Evolutionary conservation across 2,329 filamentous ascomycete species (phyloP), one percentile per base, ranked within the genome.

Genomic region (Pseudonectria buxi): DNA sequence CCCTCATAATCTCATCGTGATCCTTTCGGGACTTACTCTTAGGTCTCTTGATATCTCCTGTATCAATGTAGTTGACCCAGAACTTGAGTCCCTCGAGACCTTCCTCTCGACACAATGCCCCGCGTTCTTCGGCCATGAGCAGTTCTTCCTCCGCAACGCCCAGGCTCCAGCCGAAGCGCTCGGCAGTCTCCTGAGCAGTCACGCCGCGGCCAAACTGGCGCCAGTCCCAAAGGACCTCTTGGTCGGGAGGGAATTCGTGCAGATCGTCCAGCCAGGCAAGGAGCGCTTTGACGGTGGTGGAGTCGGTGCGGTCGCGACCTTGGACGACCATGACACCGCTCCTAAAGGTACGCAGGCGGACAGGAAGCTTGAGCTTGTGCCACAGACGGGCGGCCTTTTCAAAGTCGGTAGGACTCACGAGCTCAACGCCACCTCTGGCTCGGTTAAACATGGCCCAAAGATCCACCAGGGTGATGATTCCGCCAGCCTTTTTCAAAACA

Each of bases 361-460:
- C 81, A 1, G 92, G 92, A 4, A 98, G 69, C 50, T 81, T 84
- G 13, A 98, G 69, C 43, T 79, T 83, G 53, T 94, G 88, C 87
- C 92, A 98, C 51, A 94, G 69, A 26, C 78, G 73, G 0, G 87
- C 86, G 2, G 92, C 92, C 55, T 89, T 90, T 54, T 92, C 83
- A 51, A 98, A 94, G 54, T 98, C 92, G 13, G 79, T 69, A 0
- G 92, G 92, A 46, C 86, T 94, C 33, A 96, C 85, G 12, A 98
- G 76, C 59, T 98, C 92, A 12, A 98, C 90, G 7, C 90, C 92
- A 33, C 90, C 90, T 35, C 90, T 78, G 22, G 86, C 87, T 24
- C 90, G 78, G 61, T 98, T 98, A 68, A 96, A 96, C 45, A 94
- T 78, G 18, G 88, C 86, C 88, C 88, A 95, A 1, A 95, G 71